Base-by-base conservation (phyloP, 441 rosid genomes). In the Croton laevigatus region DNA sequence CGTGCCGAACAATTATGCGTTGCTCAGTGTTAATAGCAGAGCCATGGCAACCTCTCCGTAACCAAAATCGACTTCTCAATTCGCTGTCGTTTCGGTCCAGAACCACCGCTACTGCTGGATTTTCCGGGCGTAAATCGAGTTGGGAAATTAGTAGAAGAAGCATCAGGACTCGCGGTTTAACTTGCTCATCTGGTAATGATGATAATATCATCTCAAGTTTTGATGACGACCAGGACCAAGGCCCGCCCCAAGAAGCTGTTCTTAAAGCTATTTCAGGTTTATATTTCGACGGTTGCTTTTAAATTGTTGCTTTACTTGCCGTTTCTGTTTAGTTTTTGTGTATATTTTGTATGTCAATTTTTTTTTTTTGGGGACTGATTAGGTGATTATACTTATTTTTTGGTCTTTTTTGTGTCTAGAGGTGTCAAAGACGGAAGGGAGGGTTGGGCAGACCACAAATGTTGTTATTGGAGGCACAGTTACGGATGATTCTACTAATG, bases 201-300 rank as follows among this genome's bases (percentile, higher is more conserved):
- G 61, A 22, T 8, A 34, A 60, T 12, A 20, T 7, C 17, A 23
- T 37, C 16, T n/a, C 59, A 34, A 53, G 62, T 57, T 34, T 74
- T 13, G 77, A 78, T 61, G 86, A 77, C 59, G 93, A 84, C 52
- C 71, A 75, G 17, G 98, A 94, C 66, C 97, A 91, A 77, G 91
- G 84, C 0, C 98, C 97, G 3, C 97, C 98, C 51, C 98, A 91
- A 70, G 98, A 94, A 80, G 98, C 97, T 44, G 89, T 94, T 65
- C 93, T 94, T 53, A 94, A 87, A 77, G 97, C 95, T 71, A 94
- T 94, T 81, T 91, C 97, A 80, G 97, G 98, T 91, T 45, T 12
- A 22, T 13, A 5, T 59, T 57, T 65, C 27, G n/a, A 36, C 57
- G 38, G 20, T 61, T 55, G 32, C 4, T 20, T 23, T 66, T n/a